phyloP scores from a whole-genome alignment of 2,329 filamentous ascomycete genomes.

The Colletotrichum magnum region DNA sequence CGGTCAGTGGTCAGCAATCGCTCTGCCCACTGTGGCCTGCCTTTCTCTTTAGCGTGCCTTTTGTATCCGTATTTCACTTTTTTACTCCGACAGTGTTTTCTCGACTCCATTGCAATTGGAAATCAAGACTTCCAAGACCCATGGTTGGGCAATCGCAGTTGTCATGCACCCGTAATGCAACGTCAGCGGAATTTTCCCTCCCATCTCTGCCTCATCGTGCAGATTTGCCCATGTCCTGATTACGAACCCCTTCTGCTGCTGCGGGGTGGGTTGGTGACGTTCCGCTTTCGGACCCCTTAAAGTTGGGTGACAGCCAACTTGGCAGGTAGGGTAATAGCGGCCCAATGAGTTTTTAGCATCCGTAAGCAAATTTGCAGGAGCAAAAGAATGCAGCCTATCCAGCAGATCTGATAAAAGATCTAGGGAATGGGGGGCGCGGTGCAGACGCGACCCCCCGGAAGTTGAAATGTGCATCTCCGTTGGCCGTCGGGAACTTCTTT shows the following conservation, averaged over 20 bases:
- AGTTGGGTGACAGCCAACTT: neutral
- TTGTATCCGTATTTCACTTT: neutral
- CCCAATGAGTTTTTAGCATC: constrained; percentile 13
- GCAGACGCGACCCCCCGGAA: neutral
- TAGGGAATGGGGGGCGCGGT: neutral
- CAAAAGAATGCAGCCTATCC: neutral
- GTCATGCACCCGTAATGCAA: constrained; percentile 12
- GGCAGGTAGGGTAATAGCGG: neutral
- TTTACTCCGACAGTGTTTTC: neutral
- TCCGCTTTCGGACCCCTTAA: constrained; percentile 39
- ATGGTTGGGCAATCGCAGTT: constrained; percentile 26
- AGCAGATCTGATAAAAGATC: constrained; percentile 21
- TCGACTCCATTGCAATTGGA: neutral
- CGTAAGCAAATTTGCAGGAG: constrained; percentile 22
- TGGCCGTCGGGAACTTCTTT: neutral
- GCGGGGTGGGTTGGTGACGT: constrained; percentile 10
- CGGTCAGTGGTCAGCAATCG: constrained; percentile 13
- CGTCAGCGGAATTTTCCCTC: constrained; percentile 18
- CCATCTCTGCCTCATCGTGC: neutral
- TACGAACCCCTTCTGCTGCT: neutral
- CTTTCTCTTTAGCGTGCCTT: neutral
- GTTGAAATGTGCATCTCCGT: constrained; percentile 25
- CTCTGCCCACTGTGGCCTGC: constrained; percentile 14
- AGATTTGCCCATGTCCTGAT: neutral
- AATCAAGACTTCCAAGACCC: constrained; percentile 9